Base-by-base conservation (phyloP, 352 stramenopile genomes). In the Phytophthora cactorum region DNA sequence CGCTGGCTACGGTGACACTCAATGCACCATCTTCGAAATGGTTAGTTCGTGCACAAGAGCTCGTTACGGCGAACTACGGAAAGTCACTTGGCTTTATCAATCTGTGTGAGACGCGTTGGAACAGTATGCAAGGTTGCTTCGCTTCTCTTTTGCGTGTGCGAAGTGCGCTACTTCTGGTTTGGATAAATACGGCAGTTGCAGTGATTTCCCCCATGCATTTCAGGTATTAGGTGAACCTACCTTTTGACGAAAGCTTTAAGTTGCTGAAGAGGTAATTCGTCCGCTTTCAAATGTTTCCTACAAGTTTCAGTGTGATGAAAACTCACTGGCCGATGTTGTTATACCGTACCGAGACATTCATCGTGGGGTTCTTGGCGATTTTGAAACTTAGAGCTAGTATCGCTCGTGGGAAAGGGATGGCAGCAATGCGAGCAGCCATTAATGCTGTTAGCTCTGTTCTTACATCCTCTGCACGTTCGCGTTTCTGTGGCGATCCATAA, bases 371-470 rank as follows among this genome's bases (percentile, higher is more conserved):
- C 31, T 25, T 31, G 45, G 45, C 4, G 10, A 51, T 34, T 51
- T 51, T 32, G 3, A 34, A 34, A 51, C 28, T 7, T 32, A 22
- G 45, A 32, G 45, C 25, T 51, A 6, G 41, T 61, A 12, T n/a
- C 9, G 14, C 15, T 61, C 3, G 31, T 52, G n/a, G 41, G 52
- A 8, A 61, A 61, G 17, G 31, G 54, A 22, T 61, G 29, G 41
- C 41, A 52, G 12, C 29, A 52, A 10, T 61, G 39, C 25, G 41
- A 61, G 29, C 54, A 61, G 41, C 54, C 54, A 3, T 22, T 61
- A 61, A 44, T 61, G 41, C 12, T 61, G 4, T 10, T 61, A 9
- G 54, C 54, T 8, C 17, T 61, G 31, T 52, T 52, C 8, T 36
- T 61, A 32, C 41, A 61, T 15, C 41, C 41, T 2, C 39, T n/a